A percentile compares a stretch with the other conserved stretches of the same genome.
Evolutionary conservation across 2,329 filamentous ascomycete genomes (phyloP).

Genomic region (Ophiocordyceps camponoti-saundersi): DNA sequence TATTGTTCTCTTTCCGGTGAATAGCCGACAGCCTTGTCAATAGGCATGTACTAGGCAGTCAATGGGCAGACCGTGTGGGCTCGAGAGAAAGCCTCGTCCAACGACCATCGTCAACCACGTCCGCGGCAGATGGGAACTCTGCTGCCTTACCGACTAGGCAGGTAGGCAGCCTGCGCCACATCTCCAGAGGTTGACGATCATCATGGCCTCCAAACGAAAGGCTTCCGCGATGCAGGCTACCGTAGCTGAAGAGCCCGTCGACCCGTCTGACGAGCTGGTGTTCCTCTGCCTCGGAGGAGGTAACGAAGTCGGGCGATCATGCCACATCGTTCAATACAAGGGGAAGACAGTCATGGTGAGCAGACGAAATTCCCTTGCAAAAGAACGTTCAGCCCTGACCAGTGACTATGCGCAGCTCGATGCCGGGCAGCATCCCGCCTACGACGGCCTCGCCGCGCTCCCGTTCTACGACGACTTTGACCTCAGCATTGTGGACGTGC

Average conservation of each 20-base stretch:
- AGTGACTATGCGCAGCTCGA: slow-evolving; percentile 48
- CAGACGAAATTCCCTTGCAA: neutral
- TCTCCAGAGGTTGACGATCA: slow-evolving; percentile 5
- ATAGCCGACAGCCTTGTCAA: neutral
- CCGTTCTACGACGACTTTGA: slow-evolving; percentile 99
- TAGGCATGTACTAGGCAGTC: neutral
- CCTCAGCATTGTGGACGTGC: slow-evolving; percentile 87
- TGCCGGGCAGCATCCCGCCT: slow-evolving; percentile 90
- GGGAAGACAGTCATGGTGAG: slow-evolving; percentile 95
- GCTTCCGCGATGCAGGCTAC: slow-evolving; percentile 54
- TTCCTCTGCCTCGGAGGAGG: slow-evolving; percentile 89
- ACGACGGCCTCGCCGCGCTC: slow-evolving; percentile 81
- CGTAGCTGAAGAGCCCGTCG: slow-evolving; percentile 66
- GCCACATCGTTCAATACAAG: slow-evolving; percentile 97
- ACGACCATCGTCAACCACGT: neutral
- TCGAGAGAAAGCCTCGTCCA: neutral
- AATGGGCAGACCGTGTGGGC: no score
- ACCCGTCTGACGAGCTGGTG: slow-evolving; percentile 84
- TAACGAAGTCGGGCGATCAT: slow-evolving; percentile 92
- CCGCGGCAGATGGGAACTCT: neutral
- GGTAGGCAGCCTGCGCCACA: no score
- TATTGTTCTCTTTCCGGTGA: neutral
- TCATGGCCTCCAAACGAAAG: slow-evolving; percentile 90
- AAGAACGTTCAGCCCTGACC: neutral
- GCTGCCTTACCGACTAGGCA: neutral